Conservation (phyloP, 371 early-diverging fungal genomes). For the Entomophthora muscae region DNA sequence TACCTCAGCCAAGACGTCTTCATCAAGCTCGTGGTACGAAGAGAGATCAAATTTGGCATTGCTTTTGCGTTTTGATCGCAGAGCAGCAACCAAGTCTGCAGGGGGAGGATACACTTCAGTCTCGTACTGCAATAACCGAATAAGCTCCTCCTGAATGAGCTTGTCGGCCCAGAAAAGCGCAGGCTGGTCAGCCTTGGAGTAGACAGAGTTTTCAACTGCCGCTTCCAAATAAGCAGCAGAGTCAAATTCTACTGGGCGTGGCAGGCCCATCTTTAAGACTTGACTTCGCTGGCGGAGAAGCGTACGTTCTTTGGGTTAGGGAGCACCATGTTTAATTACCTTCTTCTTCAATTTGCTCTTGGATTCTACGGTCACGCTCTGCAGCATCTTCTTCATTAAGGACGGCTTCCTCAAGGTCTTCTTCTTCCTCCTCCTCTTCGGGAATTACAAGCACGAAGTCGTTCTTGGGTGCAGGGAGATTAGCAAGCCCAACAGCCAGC, state of each 20-base stretch:
- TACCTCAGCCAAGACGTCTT: conserved; percentile 15
- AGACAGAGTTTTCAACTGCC: neutral
- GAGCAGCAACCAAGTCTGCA: too few relatives aligned
- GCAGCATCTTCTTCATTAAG: conserved; percentile 38
- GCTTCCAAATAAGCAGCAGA: neutral
- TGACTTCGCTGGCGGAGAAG: conserved; percentile 39
- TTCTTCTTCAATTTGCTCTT: conserved; percentile 9
- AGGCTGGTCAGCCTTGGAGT: neutral
- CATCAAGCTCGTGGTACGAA: conserved; percentile 27
- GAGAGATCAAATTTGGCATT: conserved; percentile 18
- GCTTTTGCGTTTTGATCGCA: too few relatives aligned
- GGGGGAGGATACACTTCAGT: conserved; percentile 46
- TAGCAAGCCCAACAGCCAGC: conserved; percentile 28
- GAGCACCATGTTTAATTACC: conserved; percentile 8
- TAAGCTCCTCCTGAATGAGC: conserved; percentile 45
- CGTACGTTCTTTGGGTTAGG: conserved; percentile 19
- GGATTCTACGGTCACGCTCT: conserved; percentile 11
- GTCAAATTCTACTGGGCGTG: conserved; percentile 40
- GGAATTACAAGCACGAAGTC: conserved; percentile 85
- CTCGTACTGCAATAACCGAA: conserved; percentile 39
- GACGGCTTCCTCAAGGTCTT: conserved; percentile 23
- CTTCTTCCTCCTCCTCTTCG: conserved; percentile 30
- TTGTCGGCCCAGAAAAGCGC: neutral
- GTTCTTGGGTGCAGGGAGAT: conserved; percentile 81
- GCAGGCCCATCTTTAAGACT: conserved; percentile 55